Evolutionary conservation across 1,284 basidiomycete genomes (phyloP).

Genomic region (Leccinum pachyderme): DNA sequence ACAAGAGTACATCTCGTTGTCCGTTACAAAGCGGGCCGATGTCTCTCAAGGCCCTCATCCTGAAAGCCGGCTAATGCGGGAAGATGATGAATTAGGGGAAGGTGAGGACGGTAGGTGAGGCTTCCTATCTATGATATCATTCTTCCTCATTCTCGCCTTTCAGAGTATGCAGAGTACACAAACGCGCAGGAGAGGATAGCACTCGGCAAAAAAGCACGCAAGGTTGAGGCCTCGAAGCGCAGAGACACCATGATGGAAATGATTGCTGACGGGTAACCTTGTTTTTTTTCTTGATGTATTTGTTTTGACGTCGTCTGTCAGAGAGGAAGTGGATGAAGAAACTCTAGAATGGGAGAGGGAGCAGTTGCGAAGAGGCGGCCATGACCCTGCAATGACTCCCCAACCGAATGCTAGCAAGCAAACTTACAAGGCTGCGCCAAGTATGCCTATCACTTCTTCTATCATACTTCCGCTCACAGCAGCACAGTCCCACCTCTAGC

Average conservation of each 20-base stretch:
- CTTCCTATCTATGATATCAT: conserved; percentile 2
- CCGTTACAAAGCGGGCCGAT: conserved; percentile 56
- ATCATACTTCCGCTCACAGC: conserved; percentile 14
- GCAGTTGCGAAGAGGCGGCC: conserved; percentile 76
- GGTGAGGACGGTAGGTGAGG: conserved; percentile 81
- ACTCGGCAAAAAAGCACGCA: conserved; percentile 82
- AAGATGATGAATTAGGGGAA: conserved; percentile 92
- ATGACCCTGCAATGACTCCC: conserved; percentile 35
- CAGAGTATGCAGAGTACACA: conserved; percentile 88
- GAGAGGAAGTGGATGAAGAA: conserved; percentile 87
- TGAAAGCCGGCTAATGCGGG: conserved; percentile 82
- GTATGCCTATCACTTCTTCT: conserved; percentile 44
- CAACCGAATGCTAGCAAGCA: conserved; percentile 42
- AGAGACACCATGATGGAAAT: conserved; percentile 81
- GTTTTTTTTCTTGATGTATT: not conserved
- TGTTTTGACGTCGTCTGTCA: conserved; percentile 33
- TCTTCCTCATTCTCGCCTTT: conserved; percentile 9
- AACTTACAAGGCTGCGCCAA: conserved; percentile 72
- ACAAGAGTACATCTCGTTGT: conserved; percentile 85
- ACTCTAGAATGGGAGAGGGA: conserved; percentile 88
- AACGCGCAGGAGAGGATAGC: conserved; percentile 85
- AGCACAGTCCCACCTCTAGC: conserved; percentile 58
- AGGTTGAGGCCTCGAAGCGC: conserved; percentile 68
- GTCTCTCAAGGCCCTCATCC: conserved; percentile 78
- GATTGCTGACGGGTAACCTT: conserved; percentile 79